Percentiles rank a stretch among this genome's conserved stretches.
phyloP scores from a whole-genome alignment of 805 yeast genomes.

The Isabelozyma rhagii region DNA sequence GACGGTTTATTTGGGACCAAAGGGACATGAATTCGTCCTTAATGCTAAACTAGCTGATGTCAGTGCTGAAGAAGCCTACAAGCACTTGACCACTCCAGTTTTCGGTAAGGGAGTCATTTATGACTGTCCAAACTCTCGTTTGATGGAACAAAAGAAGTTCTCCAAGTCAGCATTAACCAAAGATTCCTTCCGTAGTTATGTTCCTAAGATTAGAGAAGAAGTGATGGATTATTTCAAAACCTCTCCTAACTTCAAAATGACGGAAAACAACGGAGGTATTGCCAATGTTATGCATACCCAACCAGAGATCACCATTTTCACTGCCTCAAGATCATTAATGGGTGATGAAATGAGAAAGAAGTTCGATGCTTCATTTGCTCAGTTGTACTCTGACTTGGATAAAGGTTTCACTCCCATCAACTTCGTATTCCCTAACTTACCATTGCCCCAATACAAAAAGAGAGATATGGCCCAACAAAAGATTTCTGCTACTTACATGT shows the following conservation, averaged over 20 bases:
- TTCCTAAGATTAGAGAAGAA: slow-evolving; percentile 84
- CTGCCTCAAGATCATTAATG: slow-evolving; percentile 87
- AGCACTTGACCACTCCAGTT: slow-evolving; percentile 97
- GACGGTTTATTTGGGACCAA: slow-evolving; percentile 96
- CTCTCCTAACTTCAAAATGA: slow-evolving; percentile 47
- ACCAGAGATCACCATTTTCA: slow-evolving; percentile 93
- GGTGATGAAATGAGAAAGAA: slow-evolving; percentile 89
- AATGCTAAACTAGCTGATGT: slow-evolving; percentile 88
- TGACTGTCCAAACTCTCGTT: slow-evolving; percentile 88
- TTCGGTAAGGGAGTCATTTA: slow-evolving; percentile 97
- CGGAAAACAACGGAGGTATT: slow-evolving; percentile 39
- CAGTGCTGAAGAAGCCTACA: slow-evolving; percentile 94
- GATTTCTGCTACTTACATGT: slow-evolving; percentile 78
- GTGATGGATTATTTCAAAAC: slow-evolving; percentile 59
- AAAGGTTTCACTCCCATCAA: slow-evolving; percentile 95
- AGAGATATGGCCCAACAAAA: slow-evolving; percentile 87
- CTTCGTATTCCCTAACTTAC: slow-evolving; percentile 92
- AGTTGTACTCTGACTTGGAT: slow-evolving; percentile 85
- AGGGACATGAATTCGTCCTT: slow-evolving; percentile 94
- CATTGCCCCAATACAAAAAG: slow-evolving; percentile 76
- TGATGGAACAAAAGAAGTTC: slow-evolving; percentile 98
- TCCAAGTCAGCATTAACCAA: slow-evolving; percentile 85
- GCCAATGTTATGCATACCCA: slow-evolving; percentile 76
- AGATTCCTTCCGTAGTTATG: slow-evolving; percentile 80
- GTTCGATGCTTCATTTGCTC: slow-evolving; percentile 80